Conservation (phyloP, 1,284 basidiomycete species). For the Austropuccinia psidii region DNA sequence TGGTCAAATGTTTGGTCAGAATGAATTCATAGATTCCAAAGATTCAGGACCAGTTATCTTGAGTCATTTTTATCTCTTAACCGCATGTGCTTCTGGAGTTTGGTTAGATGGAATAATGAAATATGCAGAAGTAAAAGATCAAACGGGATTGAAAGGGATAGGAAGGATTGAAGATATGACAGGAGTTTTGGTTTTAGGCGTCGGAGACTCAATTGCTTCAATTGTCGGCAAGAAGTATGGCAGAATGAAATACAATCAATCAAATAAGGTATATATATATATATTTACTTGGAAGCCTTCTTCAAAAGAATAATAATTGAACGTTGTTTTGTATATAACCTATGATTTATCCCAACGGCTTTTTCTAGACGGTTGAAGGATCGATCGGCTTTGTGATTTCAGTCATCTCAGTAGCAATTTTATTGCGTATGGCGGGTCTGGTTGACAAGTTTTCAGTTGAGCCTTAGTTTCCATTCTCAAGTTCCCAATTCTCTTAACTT, state of each 20-base stretch:
- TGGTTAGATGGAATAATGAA: constrained; percentile 82
- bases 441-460: constrained; percentile 18
- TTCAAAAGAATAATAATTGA: too few relatives aligned
- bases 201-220: constrained; percentile 90
- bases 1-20: constrained; percentile 42
- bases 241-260: not conserved
- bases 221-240: constrained; percentile 76
- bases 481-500: not conserved
- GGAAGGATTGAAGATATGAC: constrained; percentile 52
- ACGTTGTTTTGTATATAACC: not conserved
- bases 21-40: constrained; percentile 92
- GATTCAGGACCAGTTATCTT: constrained; percentile 93
- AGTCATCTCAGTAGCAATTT: not conserved
- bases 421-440: not conserved
- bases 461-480: not conserved
- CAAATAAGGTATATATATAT: too few relatives aligned
- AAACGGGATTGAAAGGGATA: constrained; percentile 11
- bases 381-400: constrained; percentile 3
- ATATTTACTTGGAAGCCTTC: too few relatives aligned
- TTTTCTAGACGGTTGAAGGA: constrained; percentile 22
- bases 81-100: constrained; percentile 82
- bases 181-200: constrained; percentile 80
- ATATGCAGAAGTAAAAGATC: too few relatives aligned
- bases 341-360: not conserved
- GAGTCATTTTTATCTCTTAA: constrained; percentile 92